Conservation (phyloP, 176 grass and related monocot species). For the Microstegium vimineum region DNA sequence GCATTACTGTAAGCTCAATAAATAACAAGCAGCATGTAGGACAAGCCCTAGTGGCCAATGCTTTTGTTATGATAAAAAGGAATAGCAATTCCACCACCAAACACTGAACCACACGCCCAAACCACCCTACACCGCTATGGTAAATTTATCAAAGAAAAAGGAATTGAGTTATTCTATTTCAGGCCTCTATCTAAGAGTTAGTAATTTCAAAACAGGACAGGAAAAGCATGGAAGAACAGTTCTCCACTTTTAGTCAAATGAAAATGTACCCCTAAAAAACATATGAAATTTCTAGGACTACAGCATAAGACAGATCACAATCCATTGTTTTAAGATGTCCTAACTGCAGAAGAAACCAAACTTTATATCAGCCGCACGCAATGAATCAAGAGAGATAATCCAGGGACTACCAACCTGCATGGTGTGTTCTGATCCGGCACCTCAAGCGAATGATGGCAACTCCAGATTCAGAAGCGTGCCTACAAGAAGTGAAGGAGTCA, state of each 20-base stretch:
- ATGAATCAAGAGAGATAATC: neutral
- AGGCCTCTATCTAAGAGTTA: neutral
- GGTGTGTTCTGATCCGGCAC: neutral
- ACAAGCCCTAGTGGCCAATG: neutral
- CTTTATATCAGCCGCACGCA: no score
- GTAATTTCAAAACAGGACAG: neutral
- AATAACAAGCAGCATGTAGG: neutral
- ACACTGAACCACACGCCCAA: neutral
- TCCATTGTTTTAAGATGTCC: neutral
- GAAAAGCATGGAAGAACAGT: neutral
- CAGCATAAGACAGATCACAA: neutral
- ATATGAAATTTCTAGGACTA: neutral
- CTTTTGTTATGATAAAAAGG: neutral
- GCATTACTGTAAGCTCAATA: neutral
- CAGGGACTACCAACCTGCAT: slow-evolving; percentile 29
- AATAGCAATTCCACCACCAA: neutral
- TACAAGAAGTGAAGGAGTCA: neutral
- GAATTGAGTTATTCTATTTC: neutral
- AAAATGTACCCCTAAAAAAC: neutral
- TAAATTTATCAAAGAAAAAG: neutral
- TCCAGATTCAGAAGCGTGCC: neutral
- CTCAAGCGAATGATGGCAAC: neutral
- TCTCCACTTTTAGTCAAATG: neutral
- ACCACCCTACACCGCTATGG: no score
- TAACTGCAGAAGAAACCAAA: neutral